Percentiles rank a stretch among this genome's conserved stretches.
Conservation (phyloP, 1,284 basidiomycete species). For the Xerocomus nothofagi region DNA sequence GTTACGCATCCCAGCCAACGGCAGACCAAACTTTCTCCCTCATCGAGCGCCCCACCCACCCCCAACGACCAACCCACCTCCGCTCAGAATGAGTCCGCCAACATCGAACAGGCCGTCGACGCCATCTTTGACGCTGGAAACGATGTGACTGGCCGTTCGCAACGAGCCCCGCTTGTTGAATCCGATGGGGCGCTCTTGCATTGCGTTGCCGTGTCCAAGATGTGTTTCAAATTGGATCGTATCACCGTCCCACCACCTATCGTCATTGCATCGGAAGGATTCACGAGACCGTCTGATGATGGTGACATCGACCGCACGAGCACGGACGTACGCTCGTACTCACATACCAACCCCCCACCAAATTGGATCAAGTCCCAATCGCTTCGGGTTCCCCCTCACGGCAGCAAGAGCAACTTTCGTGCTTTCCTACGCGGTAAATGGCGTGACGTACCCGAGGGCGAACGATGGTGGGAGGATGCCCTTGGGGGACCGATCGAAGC, state of each 20-base stretch:
- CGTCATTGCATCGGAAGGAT: slow-evolving; percentile 55
- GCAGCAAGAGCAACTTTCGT: slow-evolving; percentile 42
- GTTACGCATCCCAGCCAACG: slow-evolving; percentile 24
- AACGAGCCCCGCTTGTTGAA: slow-evolving; percentile 39
- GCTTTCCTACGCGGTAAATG: slow-evolving; percentile 55
- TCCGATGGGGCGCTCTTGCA: slow-evolving; percentile 62
- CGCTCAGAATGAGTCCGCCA: slow-evolving; percentile 11
- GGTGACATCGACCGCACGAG: not conserved
- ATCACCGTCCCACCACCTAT: slow-evolving; percentile 74
- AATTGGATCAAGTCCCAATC: slow-evolving; percentile 47
- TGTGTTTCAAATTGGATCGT: slow-evolving; percentile 75
- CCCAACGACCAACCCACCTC: not conserved
- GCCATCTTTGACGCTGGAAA: slow-evolving; percentile 35
- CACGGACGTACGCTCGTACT: slow-evolving; percentile 34
- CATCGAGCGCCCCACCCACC: slow-evolving; percentile 9
- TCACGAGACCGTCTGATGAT: slow-evolving; percentile 36
- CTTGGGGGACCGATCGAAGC: slow-evolving; percentile 51
- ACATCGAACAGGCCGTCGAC: slow-evolving; percentile 33
- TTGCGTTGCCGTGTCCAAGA: slow-evolving; percentile 65
- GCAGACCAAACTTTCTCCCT: not conserved
- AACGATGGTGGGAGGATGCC: slow-evolving; percentile 67
- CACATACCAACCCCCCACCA: slow-evolving; percentile 51
- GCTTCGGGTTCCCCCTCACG: slow-evolving; percentile 38
- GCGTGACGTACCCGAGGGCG: slow-evolving; percentile 50
- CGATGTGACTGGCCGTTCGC: not conserved